Base-by-base conservation (phyloP, 2,329 filamentous ascomycete species). In the Apiospora pterosperma region DNA sequence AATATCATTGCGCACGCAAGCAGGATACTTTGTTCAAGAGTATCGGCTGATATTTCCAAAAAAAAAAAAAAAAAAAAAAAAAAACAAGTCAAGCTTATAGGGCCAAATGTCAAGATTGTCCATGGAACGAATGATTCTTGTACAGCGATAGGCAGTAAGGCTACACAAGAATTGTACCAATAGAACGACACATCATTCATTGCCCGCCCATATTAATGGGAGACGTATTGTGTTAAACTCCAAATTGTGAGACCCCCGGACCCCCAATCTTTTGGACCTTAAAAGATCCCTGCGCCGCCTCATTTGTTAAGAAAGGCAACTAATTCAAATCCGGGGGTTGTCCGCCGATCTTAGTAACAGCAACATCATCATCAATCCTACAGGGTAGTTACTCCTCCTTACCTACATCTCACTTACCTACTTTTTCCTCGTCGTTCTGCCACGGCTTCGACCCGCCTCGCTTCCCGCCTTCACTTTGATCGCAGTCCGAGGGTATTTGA, bases 281-380 rank as follows among this genome's bases (percentile, higher is more conserved):
- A n/a, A n/a, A n/a, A n/a, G n/a, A n/a, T n/a, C n/a, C n/a, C n/a
- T n/a, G n/a, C 25, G 23, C 14, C 25, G 16, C 48, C 28, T n/a
- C 12, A 55, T n/a, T n/a, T n/a, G n/a, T 28, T 34, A 34, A 19
- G 12, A 55, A 10, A 28, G 48, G 48, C 48, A 34, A 55, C 48
- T 55, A 55, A 55, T 19, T 34, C 48, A 31, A 55, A 55, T 55
- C 25, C 28, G 48, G 48, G 16, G 48, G 16, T 34, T 5, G 48
- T 55, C 28, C 7, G 48, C 23, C 23, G 31, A 63, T 60, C 61
- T 67, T 52, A n/a, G 28, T 25, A 23, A 19, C 64, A 34, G 4
- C 48, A 7, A 48, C 61, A 62, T 21, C 28, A 67, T 28, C 60
- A 65, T 41, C 19, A 39, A 59, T 59, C 23, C 11, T 7, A 48